These are phyloP conservation scores for Elsinoe necatrix DNA, from an alignment of 2,329 filamentous ascomycete genomes.

Conservation along the genomic window DNA sequence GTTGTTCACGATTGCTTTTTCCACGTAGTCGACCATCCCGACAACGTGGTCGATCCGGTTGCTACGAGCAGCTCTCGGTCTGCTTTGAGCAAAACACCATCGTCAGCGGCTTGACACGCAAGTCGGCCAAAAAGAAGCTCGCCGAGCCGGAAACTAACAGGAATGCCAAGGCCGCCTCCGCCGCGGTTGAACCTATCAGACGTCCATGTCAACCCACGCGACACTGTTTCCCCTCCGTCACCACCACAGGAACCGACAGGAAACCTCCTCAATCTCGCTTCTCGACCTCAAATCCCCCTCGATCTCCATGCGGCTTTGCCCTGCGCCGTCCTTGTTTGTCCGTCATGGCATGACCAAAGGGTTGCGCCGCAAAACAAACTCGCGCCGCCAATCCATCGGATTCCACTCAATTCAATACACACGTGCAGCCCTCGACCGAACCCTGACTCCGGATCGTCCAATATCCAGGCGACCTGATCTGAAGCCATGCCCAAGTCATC, in stretches of 20 bases:
- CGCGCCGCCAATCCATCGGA: slow-evolving; percentile 4
- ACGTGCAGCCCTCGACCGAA: slow-evolving; percentile 6
- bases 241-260: background rate
- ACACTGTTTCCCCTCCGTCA: slow-evolving; percentile 2
- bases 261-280: slow-evolving; percentile 7
- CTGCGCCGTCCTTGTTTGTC: background rate
- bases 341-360: slow-evolving; percentile 4
- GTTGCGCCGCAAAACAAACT: slow-evolving; percentile 9
- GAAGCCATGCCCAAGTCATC: slow-evolving; percentile 7
- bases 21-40: background rate
- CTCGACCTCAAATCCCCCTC: slow-evolving; percentile 4
- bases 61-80: background rate
- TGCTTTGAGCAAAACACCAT: background rate
- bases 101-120: background rate
- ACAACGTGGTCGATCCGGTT: background rate
- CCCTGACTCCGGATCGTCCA: slow-evolving; percentile 4
- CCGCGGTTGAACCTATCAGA: background rate
- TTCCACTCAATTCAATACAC: slow-evolving; percentile 3
- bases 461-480: background rate
- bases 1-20: background rate
- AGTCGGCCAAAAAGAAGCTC: slow-evolving; percentile 3
- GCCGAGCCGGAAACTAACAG: background rate
- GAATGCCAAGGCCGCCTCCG: slow-evolving; percentile 6
- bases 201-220: slow-evolving; percentile 7
- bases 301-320: background rate